A percentile compares a stretch with the other conserved stretches of the same genome.
Conservation (phyloP, 73 alveolate genomes). For the Symbiodinium pilosum region DNA sequence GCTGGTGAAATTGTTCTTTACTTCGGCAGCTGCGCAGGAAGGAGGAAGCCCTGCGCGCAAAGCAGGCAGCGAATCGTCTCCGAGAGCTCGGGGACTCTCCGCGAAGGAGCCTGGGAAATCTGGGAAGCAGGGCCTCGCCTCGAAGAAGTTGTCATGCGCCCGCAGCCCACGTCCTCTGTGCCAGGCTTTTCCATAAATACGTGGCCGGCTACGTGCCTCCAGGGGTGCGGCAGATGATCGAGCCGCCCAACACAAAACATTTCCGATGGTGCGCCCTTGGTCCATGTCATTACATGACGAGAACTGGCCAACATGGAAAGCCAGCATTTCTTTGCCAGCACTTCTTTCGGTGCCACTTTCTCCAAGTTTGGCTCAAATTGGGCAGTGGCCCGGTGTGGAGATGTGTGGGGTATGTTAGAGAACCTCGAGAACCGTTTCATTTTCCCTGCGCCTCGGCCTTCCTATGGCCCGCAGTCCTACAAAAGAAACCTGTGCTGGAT, state of each 20-base stretch:
- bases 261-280: constrained; percentile 43
- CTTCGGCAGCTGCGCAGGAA: constrained; percentile 36
- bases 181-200: constrained; percentile 84
- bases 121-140: too few species aligned
- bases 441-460: constrained; percentile 96
- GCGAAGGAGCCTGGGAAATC: constrained; percentile 24
- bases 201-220: constrained; percentile 94
- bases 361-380: not conserved
- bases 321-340: too few species aligned
- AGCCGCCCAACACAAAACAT: constrained; percentile 74
- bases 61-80: constrained; percentile 90
- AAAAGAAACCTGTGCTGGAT: constrained; percentile 82
- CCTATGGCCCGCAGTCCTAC: constrained; percentile 94
- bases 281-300: too few species aligned
- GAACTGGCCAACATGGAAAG: too few species aligned
- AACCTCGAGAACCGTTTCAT: constrained; percentile 95
- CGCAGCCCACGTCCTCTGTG: too few species aligned
- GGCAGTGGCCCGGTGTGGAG: not conserved
- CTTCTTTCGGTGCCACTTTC: too few species aligned
- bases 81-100: constrained; percentile 91
- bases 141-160: too few species aligned
- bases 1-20: not conserved
- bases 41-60: constrained; percentile 77
- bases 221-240: constrained; percentile 82
- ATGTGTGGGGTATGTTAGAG: constrained; percentile 18